These are phyloP conservation scores for Arthrobotrys pseudoclavata DNA, from an alignment of 2,329 filamentous ascomycete species.

Conservation along the genomic window DNA sequence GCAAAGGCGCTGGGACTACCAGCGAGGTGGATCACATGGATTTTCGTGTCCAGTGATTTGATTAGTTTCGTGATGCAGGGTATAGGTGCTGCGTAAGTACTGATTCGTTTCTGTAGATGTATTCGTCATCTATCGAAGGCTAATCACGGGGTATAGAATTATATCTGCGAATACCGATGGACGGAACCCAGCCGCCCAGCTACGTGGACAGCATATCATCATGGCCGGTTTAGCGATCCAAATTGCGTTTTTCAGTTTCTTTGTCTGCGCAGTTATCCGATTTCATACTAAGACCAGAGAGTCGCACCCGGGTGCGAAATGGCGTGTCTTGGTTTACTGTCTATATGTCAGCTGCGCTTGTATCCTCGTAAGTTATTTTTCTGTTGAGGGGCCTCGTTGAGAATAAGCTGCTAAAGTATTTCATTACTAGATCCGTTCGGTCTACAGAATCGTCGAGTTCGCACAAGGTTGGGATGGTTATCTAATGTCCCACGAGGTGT, in stretches of 20 bases:
- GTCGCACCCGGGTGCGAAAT: slow-evolving; percentile 27
- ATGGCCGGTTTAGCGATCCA: slow-evolving; percentile 59
- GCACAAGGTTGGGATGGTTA: slow-evolving; percentile 70
- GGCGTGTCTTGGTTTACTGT: slow-evolving; percentile 59
- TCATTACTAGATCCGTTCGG: slow-evolving; percentile 68
- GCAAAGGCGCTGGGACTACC: slow-evolving; percentile 58
- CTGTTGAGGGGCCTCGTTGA: background rate
- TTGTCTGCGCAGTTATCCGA: slow-evolving; percentile 56
- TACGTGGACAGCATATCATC: slow-evolving; percentile 58
- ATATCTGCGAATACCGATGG: slow-evolving; percentile 60
- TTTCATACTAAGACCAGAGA: slow-evolving; percentile 60
- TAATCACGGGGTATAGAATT: slow-evolving; percentile 29
- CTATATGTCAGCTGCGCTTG: slow-evolving; percentile 59
- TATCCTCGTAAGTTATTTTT: slow-evolving; percentile 56
- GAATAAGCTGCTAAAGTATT: background rate
- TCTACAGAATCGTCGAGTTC: slow-evolving; percentile 72
- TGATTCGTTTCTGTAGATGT: background rate
- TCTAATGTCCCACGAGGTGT: slow-evolving; percentile 70
- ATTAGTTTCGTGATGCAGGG: slow-evolving; percentile 61
- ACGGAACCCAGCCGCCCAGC: slow-evolving; percentile 31
- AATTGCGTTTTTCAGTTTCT: slow-evolving; percentile 61
- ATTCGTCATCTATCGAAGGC: background rate
- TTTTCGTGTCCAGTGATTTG: slow-evolving; percentile 61
- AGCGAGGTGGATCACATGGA: slow-evolving; percentile 61
- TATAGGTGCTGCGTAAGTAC: slow-evolving; percentile 59